Evolutionary conservation across 176 grass and related monocot species (phyloP), one percentile per base, ranked within the genome.

Genomic region (Triticum timopheevii): DNA sequence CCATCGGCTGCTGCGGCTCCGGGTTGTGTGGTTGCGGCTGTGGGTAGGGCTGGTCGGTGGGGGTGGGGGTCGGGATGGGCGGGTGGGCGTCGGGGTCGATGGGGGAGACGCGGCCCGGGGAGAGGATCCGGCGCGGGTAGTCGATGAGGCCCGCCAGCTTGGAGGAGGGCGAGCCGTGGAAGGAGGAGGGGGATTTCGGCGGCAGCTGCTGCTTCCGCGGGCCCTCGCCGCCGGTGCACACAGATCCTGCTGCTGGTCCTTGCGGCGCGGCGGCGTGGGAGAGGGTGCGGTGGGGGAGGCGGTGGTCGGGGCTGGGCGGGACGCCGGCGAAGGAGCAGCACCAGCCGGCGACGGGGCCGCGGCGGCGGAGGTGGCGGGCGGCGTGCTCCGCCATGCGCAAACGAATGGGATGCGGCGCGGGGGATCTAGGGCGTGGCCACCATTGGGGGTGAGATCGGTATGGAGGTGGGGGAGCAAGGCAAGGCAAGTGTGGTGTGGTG

Each of bases 101-200:
- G 17, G 96, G 96, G 10, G 96, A 98, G 8, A 98, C 96, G 79
- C 96, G 83, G 1, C 93, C 96, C 10, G 96, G 96, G n/a, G 96
- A 98, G 66, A 95, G 91, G 71, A 98, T 98, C 22, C 96, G 90
- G 63, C 96, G 96, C 42, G 89, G 92, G 76, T 75, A 75, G 42
- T 89, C 91, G 68, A 98, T 95, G 80, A 93, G 80, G 15, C 88
- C 88, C 15, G 91, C 90, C n/a, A 90, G 88, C 85, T 81, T 92
- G 52, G 93, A 87, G 24, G 93, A 95, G 2, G 93, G 93, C 31
- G 93, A 92, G 93, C 83, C 86, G 68, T 92, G 86, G 88, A 89
- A 86, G 24, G 73, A 76, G 39, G 83, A 61, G 19, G 90, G 81
- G n/a, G 88, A 88, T 58, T 95, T 95, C 23, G 83, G 88, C 56